Evolutionary conservation across 768 basidiomycete species (phyloP).

Genomic region (Boletus sp.): DNA sequence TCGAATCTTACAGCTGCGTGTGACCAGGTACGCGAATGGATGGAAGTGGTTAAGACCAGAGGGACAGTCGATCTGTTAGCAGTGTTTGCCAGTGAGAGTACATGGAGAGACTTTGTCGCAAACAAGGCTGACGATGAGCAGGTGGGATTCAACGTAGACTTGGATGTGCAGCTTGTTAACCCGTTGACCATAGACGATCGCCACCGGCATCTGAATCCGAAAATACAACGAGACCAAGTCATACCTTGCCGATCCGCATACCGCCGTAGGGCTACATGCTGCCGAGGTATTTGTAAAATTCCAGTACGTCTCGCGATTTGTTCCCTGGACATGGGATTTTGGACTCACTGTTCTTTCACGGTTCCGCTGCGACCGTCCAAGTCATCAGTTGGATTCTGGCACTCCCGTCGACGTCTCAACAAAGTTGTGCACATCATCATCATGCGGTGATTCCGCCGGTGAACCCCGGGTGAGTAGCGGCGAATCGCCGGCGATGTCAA

Average conservation of each 20-base stretch:
- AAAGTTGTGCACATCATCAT: too few species aligned
- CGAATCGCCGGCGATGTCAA: too few species aligned
- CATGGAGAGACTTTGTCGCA: slow-evolving; percentile 82
- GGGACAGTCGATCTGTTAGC: slow-evolving; percentile 75
- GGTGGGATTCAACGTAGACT: slow-evolving; percentile 42
- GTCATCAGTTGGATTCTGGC: slow-evolving; percentile 44
- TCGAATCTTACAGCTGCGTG: slow-evolving; percentile 49
- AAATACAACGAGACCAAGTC: slow-evolving; percentile 57
- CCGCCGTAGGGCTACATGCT: slow-evolving; percentile 86
- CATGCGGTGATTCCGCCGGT: too few species aligned
- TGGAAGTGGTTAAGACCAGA: slow-evolving; percentile 75
- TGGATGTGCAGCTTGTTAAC: not conserved
- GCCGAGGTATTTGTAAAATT: slow-evolving; percentile 57
- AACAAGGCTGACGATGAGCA: slow-evolving; percentile 81
- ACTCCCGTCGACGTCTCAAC: too few species aligned
- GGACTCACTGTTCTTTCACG: slow-evolving; percentile 26
- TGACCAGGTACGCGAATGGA: slow-evolving; percentile 74
- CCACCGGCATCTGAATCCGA: slow-evolving; percentile 79
- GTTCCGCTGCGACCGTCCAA: slow-evolving; percentile 52
- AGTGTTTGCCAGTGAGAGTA: slow-evolving; percentile 69
- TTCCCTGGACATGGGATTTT: not conserved
- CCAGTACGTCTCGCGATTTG: slow-evolving; percentile 45
- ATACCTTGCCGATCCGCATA: slow-evolving; percentile 94
- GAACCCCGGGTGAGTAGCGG: too few species aligned
- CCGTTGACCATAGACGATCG: slow-evolving; percentile 61